Conservation (phyloP, 345 rosid species). For the Aquilaria yunnanensis region DNA sequence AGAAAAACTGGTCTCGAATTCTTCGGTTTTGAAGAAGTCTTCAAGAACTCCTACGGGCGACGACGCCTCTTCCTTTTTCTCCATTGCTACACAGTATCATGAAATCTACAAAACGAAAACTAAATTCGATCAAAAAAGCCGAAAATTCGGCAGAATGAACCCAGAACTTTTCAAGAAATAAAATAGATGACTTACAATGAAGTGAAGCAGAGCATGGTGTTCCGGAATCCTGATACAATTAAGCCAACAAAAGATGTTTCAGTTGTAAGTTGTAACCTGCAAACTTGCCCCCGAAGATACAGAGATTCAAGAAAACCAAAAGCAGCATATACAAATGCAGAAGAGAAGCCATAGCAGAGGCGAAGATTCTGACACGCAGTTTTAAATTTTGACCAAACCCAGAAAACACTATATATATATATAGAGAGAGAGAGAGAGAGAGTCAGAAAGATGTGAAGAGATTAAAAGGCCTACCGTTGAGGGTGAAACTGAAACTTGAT, state of each 20-base stretch:
- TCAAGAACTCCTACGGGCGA: constrained; percentile 77
- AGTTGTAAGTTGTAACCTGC: too few relatives aligned
- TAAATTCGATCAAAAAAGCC: neutral
- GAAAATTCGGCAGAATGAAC: neutral
- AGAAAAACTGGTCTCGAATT: constrained; percentile 30
- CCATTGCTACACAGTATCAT: constrained; percentile 23
- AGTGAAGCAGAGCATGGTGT: too few relatives aligned
- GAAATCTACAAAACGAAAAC: neutral
- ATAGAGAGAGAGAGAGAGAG: neutral
- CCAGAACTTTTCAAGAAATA: neutral
- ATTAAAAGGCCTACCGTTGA: constrained; percentile 10
- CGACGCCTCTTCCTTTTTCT: constrained; percentile 38
- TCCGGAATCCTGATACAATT: too few relatives aligned
- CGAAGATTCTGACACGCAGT: too few relatives aligned
- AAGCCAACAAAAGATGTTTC: too few relatives aligned
- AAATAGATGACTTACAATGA: too few relatives aligned
- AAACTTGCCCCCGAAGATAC: too few relatives aligned
- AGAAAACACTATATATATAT: too few relatives aligned
- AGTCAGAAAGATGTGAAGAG: neutral
- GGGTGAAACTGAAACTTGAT: constrained; percentile 5
- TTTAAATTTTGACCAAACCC: too few relatives aligned
- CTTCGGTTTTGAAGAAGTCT: constrained; percentile 74
- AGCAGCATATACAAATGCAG: neutral
- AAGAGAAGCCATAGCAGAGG: too few relatives aligned
- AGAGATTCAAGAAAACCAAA: neutral